Conservation (phyloP, 176 grass and related monocot genomes). For the Panicum miliaceum region DNA sequence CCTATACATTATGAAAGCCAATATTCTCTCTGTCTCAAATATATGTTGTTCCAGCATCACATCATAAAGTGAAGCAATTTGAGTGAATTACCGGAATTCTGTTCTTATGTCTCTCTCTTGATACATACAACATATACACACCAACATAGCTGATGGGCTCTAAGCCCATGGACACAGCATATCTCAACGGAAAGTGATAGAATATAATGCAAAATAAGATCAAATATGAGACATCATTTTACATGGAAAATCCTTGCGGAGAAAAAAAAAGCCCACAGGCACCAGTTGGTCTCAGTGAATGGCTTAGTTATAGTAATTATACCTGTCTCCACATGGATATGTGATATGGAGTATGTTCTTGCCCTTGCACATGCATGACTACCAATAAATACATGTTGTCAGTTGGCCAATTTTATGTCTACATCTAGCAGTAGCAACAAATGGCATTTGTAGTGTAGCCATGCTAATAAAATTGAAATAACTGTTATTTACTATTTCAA, state of each 20-base stretch:
- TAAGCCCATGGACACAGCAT: no score
- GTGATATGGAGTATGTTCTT: not conserved
- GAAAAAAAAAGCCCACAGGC: no score
- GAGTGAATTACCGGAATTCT: no score
- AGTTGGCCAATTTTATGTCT: conserved; percentile 16
- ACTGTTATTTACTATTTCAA: conserved; percentile 17
- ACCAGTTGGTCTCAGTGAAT: not conserved
- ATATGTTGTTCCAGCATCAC: not conserved
- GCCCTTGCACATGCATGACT: not conserved
- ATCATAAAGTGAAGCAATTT: not conserved
- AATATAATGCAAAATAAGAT: no score
- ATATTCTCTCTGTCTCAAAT: not conserved
- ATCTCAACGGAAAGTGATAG: no score
- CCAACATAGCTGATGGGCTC: no score
- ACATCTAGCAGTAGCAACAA: not conserved
- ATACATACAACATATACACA: no score
- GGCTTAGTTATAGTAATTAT: not conserved
- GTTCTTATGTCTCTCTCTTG: no score
- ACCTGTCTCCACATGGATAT: not conserved
- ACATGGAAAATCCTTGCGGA: no score
- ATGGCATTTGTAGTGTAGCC: not conserved
- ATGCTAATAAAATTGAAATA: not conserved
- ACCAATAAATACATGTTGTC: not conserved
- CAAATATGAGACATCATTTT: no score
- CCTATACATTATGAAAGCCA: not conserved